Conservation (phyloP, 176 grass and related monocot genomes). For the Aegilops bicornis region DNA sequence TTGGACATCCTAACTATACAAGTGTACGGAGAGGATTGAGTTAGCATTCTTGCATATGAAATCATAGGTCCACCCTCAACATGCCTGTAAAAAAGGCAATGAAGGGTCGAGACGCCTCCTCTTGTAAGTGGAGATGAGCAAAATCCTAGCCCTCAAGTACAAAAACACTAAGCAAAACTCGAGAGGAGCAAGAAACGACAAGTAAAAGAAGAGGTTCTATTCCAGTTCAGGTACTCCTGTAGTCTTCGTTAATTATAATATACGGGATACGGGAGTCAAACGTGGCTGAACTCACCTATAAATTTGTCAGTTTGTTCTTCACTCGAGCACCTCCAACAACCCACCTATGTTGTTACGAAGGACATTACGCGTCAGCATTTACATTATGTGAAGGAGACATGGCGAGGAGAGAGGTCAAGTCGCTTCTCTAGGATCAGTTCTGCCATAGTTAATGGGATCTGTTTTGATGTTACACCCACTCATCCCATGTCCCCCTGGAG, state of each 20-base stretch:
- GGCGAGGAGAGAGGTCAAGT: neutral
- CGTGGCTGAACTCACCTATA: neutral
- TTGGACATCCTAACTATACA: conserved; percentile 10
- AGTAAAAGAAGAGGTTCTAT: neutral
- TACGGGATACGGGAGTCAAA: neutral
- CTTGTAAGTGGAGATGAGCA: neutral
- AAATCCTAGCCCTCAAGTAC: neutral
- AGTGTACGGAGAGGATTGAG: neutral
- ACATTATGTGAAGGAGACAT: neutral
- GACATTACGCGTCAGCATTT: neutral
- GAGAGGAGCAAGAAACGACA: neutral
- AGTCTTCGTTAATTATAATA: neutral
- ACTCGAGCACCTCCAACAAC: neutral
- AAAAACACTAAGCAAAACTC: neutral
- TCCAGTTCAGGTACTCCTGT: neutral
- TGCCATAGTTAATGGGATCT: neutral
- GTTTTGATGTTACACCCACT: neutral
- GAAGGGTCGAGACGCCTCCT: neutral
- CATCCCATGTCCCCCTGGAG: neutral
- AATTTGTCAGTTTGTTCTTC: neutral
- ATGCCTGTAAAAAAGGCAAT: neutral
- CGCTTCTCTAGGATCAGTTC: neutral
- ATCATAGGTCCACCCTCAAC: neutral
- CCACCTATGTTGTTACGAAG: neutral
- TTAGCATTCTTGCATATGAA: neutral